Evolutionary conservation across 208 protist genomes (phyloP).

Genomic region (Kentomonas sorsogonicus): DNA sequence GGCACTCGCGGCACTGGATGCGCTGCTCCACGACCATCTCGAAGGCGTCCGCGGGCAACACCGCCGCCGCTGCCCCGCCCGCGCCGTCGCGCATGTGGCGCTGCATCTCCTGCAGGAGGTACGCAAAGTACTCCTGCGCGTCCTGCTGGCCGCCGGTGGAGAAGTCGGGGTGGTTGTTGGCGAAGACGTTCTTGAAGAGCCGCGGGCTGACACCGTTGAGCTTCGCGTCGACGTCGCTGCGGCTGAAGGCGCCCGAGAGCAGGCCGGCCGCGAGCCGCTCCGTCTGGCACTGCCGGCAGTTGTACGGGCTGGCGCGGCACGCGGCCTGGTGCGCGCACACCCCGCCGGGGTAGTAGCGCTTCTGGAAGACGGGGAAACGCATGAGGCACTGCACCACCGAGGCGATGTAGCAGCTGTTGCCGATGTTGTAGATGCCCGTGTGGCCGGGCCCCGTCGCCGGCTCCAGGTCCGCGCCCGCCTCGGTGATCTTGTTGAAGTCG

Average conservation of each 20-base stretch:
- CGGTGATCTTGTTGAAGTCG: slow-evolving; percentile 91
- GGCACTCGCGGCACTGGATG: slow-evolving; percentile 77
- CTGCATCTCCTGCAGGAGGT: slow-evolving; percentile 85
- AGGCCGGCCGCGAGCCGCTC: slow-evolving; percentile 91
- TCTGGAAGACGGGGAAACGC: slow-evolving; percentile 62
- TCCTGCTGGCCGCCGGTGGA: slow-evolving; percentile 94
- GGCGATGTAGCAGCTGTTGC: slow-evolving; percentile 97
- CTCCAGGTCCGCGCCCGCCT: slow-evolving; percentile 76
- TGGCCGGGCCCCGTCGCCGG: slow-evolving; percentile 91
- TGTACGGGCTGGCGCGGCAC: slow-evolving; percentile 57
- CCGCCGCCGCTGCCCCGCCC: not conserved
- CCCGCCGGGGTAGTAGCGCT: slow-evolving; percentile 54
- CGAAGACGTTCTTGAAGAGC: slow-evolving; percentile 95
- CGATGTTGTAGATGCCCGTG: slow-evolving; percentile 95
- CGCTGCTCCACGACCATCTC: slow-evolving; percentile 86
- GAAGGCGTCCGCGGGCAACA: slow-evolving; percentile 53
- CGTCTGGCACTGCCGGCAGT: slow-evolving; percentile 80
- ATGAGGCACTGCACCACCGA: slow-evolving; percentile 94
- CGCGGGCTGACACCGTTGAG: slow-evolving; percentile 83
- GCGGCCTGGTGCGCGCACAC: slow-evolving; percentile 40
- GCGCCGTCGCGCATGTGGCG: slow-evolving; percentile 45
- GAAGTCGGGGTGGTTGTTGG: slow-evolving; percentile 93
- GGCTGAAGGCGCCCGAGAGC: slow-evolving; percentile 88
- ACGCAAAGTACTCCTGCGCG: slow-evolving; percentile 93
- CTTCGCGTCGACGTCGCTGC: slow-evolving; percentile 25